Conservation (phyloP, 164 flowering plant species). For the Dillenia suffruticosa region DNA sequence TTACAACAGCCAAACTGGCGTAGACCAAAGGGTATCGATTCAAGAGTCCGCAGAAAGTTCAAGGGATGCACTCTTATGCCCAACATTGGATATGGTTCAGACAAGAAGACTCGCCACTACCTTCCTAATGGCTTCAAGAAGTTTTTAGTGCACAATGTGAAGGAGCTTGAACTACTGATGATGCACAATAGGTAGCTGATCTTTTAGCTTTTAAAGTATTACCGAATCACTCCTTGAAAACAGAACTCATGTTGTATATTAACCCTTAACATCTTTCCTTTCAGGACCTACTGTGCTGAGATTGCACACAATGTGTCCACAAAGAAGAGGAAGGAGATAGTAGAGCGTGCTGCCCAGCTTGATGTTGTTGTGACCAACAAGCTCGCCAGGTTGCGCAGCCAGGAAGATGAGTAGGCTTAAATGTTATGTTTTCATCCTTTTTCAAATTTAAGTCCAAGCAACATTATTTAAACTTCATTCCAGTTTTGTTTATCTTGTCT, state of each 20-base stretch:
- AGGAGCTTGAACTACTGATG: constrained; percentile 64
- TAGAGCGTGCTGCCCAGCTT: constrained; percentile 50
- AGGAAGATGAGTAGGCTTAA: constrained; percentile 37
- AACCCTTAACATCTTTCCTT: background rate
- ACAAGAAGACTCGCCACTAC: constrained; percentile 76
- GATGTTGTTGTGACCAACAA: constrained; percentile 56
- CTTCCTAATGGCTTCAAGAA: constrained; percentile 77
- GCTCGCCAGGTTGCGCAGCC: constrained; percentile 55
- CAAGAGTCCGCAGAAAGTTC: constrained; percentile 70
- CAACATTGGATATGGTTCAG: constrained; percentile 73
- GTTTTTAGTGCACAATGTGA: constrained; percentile 53
- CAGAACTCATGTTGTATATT: background rate
- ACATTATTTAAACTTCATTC: no score
- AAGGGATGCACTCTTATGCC: constrained; percentile 74
- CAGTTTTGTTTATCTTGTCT: no score
- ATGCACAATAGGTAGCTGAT: constrained; percentile 67
- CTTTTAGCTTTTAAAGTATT: background rate
- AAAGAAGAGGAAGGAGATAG: constrained; percentile 44
- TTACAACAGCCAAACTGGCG: constrained; percentile 49
- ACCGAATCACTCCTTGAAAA: background rate
- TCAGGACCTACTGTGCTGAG: constrained; percentile 52
- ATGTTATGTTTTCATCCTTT: no score
- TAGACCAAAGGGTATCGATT: constrained; percentile 82
- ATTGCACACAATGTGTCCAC: constrained; percentile 56
- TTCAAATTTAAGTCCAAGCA: no score